A percentile compares a stretch with the other conserved stretches of the same genome.
These are phyloP conservation scores for Zelonia costaricensis DNA, from an alignment of 208 protist genomes.

Conservation along the genomic window DNA sequence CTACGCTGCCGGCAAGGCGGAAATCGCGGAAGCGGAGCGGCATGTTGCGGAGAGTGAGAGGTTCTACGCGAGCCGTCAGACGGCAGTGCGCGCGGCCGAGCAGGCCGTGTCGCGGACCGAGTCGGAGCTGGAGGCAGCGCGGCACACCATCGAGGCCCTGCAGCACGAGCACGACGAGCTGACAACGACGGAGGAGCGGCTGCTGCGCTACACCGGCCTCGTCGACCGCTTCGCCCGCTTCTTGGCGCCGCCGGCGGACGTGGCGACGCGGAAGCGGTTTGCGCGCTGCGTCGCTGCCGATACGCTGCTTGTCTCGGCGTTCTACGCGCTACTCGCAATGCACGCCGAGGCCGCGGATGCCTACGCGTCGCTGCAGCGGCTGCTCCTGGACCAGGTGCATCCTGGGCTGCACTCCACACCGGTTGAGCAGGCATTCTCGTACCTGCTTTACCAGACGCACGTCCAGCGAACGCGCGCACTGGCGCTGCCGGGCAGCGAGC, in stretches of 20 bases:
- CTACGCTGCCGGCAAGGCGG: constrained; percentile 5
- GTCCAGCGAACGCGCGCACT: constrained; percentile 38
- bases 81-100: constrained; percentile 12
- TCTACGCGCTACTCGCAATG: constrained; percentile 53
- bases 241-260: constrained; percentile 11
- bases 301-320: constrained; percentile 66
- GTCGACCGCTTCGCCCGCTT: constrained; percentile 75
- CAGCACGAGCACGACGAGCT: constrained; percentile 27
- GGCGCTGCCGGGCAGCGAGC: constrained; percentile 24
- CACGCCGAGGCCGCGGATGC: constrained; percentile 14
- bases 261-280: constrained; percentile 21
- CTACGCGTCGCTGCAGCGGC: constrained; percentile 8
- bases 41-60: constrained; percentile 4
- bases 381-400: constrained; percentile 12
- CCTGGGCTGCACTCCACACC: constrained; percentile 12
- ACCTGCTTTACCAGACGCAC: constrained; percentile 57
- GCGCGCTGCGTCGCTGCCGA: constrained; percentile 52
- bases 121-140: constrained; percentile 14
- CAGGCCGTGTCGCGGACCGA: constrained; percentile 8
- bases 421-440: constrained; percentile 19
- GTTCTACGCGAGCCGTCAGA: constrained; percentile 2
- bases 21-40: constrained; percentile 1
- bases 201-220: constrained; percentile 54
- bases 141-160: constrained; percentile 26
- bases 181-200: constrained; percentile 31